Evolutionary conservation across 192 early-diverging fungal species (phyloP), one percentile per base, ranked within the genome.

Genomic region (Coemansia aciculifera): DNA sequence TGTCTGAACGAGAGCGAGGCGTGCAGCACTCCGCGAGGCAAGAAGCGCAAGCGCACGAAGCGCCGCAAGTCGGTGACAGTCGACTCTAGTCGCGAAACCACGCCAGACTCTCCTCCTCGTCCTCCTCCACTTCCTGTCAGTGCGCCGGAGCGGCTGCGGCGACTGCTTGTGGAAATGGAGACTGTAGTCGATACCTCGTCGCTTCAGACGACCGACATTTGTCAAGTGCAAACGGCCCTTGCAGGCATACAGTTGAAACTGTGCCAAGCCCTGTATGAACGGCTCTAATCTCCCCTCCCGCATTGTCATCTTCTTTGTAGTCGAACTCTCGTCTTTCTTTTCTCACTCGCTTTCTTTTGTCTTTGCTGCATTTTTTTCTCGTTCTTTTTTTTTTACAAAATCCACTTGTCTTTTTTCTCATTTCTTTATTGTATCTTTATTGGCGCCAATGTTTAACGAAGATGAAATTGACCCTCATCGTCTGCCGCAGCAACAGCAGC

Each of bases 381-480:
- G 40, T 15, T 42, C 40, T n/a, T 34, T 57, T 32, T 27, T 27
- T 27, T 64, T n/a, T 5, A n/a, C 38, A n/a, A n/a, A 37, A 59
- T 57, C 24, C 21, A 46, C 7, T 52, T 36, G 37, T 39, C 51
- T 67, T 37, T 56, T 52, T 69, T 21, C 1, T 21, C 43, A 43
- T 49, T 39, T 71, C 27, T 56, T 4, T 38, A 10, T 8, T 15
- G 17, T 60, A 37, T 21, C 31, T 60, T 38, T 34, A 17, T 38
- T 37, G 36, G n/a, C 34, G 32, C 36, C 34, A 63, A 77, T 77
- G 75, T 68, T 65, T 56, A 36, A 48, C 43, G 63, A 60, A 4
- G 78, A 80, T 9, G 78, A 81, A 60, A 67, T 72, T 62, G 73
- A 72, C 64, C 78, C 78, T 51, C 67, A 75, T 81, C 78, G 78